These are phyloP conservation scores for Colletotrichum melonis DNA, from an alignment of 2,329 filamentous ascomycete genomes.

Conservation along the genomic window DNA sequence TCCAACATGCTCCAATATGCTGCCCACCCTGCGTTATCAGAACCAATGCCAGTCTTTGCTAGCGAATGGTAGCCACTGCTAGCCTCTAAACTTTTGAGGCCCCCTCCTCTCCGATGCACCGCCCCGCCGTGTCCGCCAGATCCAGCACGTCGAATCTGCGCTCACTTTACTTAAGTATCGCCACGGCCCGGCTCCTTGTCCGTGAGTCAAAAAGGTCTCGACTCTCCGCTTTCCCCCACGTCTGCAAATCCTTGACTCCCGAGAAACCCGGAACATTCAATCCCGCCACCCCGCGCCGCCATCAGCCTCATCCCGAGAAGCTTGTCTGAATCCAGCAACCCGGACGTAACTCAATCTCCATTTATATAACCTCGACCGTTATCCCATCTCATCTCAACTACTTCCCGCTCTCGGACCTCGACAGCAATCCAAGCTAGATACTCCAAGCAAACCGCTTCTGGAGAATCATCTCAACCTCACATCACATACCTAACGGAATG, in stretches of 20 bases:
- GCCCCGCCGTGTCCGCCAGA: conserved; percentile 30
- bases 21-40: conserved; percentile 16
- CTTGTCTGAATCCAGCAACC: conserved; percentile 3
- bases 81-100: conserved; percentile 31
- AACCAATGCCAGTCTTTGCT: conserved; percentile 14
- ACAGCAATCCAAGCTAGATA: neutral
- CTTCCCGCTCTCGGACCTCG: neutral
- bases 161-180: conserved; percentile 31
- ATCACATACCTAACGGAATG: conserved; percentile 27
- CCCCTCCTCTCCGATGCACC: conserved; percentile 26
- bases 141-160: conserved; percentile 5
- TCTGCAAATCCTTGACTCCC: conserved; percentile 1
- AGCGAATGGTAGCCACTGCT: neutral
- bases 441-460: neutral
- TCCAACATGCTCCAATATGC: neutral
- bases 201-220: conserved; percentile 13
- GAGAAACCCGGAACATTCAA: conserved; percentile 1
- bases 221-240: conserved; percentile 17
- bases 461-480: neutral
- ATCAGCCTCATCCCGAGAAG: conserved; percentile 19
- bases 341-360: conserved; percentile 2
- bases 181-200: conserved; percentile 28
- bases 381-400: neutral
- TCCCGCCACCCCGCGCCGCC: conserved; percentile 14
- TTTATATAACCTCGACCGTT: neutral